phyloP scores from a whole-genome alignment of 768 basidiomycete genomes.

The Panellus pusillus region DNA sequence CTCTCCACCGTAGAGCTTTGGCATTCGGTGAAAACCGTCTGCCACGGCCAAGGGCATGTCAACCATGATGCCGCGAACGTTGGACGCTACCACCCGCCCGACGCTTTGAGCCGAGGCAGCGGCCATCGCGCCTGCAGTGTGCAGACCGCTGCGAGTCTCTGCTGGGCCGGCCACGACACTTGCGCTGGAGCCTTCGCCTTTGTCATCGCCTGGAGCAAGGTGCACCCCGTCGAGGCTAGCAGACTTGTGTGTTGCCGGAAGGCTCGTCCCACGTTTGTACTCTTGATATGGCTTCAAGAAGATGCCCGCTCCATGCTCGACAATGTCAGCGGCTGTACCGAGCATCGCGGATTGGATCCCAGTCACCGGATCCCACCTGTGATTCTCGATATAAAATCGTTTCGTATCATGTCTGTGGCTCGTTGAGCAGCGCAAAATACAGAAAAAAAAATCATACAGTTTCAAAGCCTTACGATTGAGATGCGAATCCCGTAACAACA shows the following conservation, averaged over 20 bases:
- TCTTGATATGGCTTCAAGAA: slow-evolving; percentile 15
- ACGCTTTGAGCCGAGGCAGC: slow-evolving; percentile 37
- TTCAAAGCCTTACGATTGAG: slow-evolving; percentile 6
- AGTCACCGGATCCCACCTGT: slow-evolving; percentile 19
- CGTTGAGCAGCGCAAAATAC: background rate
- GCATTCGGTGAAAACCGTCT: slow-evolving; percentile 37
- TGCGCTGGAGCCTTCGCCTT: slow-evolving; percentile 13
- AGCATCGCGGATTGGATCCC: slow-evolving; percentile 5
- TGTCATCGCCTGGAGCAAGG: slow-evolving; percentile 23
- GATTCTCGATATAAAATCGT: slow-evolving; percentile 11
- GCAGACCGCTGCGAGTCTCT: background rate
- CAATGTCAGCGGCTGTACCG: background rate
- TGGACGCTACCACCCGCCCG: slow-evolving; percentile 7
- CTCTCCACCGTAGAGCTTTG: slow-evolving; percentile 36
- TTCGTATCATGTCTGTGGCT: slow-evolving; percentile 1
- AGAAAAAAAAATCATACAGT: background rate
- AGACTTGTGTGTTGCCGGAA: background rate
- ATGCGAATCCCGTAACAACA: background rate
- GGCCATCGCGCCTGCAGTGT: slow-evolving; percentile 28
- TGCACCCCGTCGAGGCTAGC: background rate
- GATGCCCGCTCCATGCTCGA: slow-evolving; percentile 9
- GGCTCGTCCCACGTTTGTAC: background rate
- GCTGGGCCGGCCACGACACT: background rate
- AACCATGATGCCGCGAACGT: slow-evolving; percentile 31
- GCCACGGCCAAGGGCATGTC: slow-evolving; percentile 32